phyloP scores from a whole-genome alignment of 2,329 filamentous ascomycete species.

The Exophiala bonariae region DNA sequence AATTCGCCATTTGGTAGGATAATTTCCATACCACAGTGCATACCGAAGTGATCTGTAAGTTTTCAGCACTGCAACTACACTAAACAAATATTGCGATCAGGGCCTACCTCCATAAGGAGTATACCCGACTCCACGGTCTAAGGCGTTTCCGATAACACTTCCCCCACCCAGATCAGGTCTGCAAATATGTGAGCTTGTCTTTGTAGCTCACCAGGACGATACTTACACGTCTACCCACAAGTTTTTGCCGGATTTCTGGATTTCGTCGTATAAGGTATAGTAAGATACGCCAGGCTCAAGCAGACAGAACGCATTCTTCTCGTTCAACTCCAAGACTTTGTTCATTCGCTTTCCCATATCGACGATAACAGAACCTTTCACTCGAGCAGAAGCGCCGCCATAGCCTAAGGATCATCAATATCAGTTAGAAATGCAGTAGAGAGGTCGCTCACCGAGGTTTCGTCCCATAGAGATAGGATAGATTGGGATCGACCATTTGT shows the following conservation, averaged over 20 bases:
- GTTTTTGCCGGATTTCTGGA: slow-evolving; percentile 37
- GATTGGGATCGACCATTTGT: slow-evolving; percentile 35
- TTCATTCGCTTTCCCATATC: slow-evolving; percentile 46
- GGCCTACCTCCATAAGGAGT: slow-evolving; percentile 19
- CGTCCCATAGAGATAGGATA: slow-evolving; percentile 31
- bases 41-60: slow-evolving; percentile 41
- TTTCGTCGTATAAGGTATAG: slow-evolving; percentile 39
- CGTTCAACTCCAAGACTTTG: slow-evolving; percentile 38
- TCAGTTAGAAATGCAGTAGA: too few relatives aligned
- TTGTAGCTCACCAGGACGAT: too few relatives aligned
- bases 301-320: slow-evolving; percentile 39
- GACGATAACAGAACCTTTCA: slow-evolving; percentile 44
- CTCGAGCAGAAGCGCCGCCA: slow-evolving; percentile 45
- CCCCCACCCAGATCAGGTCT: slow-evolving; percentile 36
- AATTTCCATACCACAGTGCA: slow-evolving; percentile 46
- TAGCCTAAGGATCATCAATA: slow-evolving; percentile 33
- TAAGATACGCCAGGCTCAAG: slow-evolving; percentile 48
- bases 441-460: slow-evolving; percentile 30
- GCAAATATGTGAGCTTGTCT: too few relatives aligned
- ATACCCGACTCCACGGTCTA: slow-evolving; percentile 37
- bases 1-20: slow-evolving; percentile 41
- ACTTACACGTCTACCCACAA: slow-evolving; percentile 42
- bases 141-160: slow-evolving; percentile 36
- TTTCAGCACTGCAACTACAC: too few relatives aligned
- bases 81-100: too few relatives aligned